phyloP scores from a whole-genome alignment of 202 grass and related monocot species.

The Hordeum pubiflorum region DNA sequence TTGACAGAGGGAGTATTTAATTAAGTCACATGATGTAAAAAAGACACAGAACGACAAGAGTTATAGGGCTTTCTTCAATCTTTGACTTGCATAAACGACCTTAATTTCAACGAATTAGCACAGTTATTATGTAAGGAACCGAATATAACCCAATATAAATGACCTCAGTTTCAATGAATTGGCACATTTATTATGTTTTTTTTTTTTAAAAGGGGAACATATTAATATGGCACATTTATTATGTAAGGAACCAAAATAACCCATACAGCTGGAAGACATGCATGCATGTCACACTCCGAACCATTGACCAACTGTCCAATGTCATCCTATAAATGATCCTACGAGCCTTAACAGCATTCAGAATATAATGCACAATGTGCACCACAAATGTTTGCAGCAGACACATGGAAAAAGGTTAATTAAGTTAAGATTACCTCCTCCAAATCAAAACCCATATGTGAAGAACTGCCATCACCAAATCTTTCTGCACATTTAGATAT shows the following conservation, averaged over 20 bases:
- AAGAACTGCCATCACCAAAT: constrained; percentile 97
- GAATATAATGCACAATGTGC: not conserved
- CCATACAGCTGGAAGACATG: no score
- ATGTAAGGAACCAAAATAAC: no score
- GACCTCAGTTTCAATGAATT: not conserved
- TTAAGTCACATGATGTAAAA: constrained; percentile 9
- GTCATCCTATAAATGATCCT: not conserved
- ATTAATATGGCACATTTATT: no score
- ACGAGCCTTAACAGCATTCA: not conserved
- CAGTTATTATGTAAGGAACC: not conserved
- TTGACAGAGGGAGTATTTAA: not conserved
- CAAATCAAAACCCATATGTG: constrained; percentile 90
- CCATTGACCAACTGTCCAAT: not conserved
- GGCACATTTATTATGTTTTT: not conserved
- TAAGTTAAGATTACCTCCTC: constrained; percentile 61
- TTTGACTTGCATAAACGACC: not conserved
- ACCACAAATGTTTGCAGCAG: constrained; percentile 10
- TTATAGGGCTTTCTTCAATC: not conserved
- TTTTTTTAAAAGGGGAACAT: no score
- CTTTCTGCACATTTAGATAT: constrained; percentile 60
- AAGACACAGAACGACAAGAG: constrained; percentile 1
- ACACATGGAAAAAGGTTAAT: constrained; percentile 4
- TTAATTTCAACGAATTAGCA: constrained; percentile 1
- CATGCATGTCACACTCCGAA: not conserved
- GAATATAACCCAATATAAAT: not conserved